Evolutionary conservation across 108 stramenopile species (phyloP), one percentile per base, ranked within the genome.

Genomic region (Discostella stelligeroides): DNA sequence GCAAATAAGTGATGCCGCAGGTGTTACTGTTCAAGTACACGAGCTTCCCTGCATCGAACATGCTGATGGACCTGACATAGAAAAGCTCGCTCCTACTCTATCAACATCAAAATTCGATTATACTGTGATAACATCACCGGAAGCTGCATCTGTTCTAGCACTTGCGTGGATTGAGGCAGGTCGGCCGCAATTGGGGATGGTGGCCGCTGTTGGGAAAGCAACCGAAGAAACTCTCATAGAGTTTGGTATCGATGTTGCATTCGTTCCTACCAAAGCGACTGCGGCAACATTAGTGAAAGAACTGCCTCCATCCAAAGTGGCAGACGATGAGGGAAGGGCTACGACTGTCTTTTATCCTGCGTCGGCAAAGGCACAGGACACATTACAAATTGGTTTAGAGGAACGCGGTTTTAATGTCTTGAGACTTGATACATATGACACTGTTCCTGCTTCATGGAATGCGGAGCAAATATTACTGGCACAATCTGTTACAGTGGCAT

Each of bases 31-130:
- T 28, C 29, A 80, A 50, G 40, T 89, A 6, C 46, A 87, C 29
- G 93, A 94, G 70, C 41, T 94, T n/a, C 89, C 93, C 2, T 94
- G 90, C 71, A 91, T 94, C 59, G 87, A 75, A 56, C 93, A 94
- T 79, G 90, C 89, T 10, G 84, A 84, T 65, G 93, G 93, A 28
- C 81, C 80, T 10, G 93, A 91, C 55, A 66, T 66, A 34, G 81
- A 68, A n/a, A 42, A 24, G 7, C 81, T 94, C 20, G 53, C 25
- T 45, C 50, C 68, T 27, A 84, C 74, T 8, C 61, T 91, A 20
- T 34, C 67, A 34, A 46, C 67, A 4, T 46, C 70, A 21, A 37
- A 72, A 60, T 82, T 63, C 39, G 87, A 91, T 76, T 94, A 88
- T 76, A 76, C 91, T 18, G 81, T 63, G 8, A 74, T 94, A n/a